Conservation (phyloP, 768 basidiomycete species). For the Kwoniella newhampshirensis region DNA sequence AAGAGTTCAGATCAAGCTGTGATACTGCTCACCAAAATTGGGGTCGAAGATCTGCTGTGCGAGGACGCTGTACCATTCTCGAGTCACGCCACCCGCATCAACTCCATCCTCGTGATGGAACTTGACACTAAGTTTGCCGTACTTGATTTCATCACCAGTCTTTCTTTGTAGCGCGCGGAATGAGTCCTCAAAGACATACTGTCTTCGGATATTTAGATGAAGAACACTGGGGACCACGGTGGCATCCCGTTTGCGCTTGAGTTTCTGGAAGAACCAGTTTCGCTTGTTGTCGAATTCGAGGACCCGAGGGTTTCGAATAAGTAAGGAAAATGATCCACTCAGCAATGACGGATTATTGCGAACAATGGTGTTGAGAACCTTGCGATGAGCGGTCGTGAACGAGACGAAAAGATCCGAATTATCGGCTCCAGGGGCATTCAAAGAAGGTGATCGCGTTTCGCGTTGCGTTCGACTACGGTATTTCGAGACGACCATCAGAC, state of each 20-base stretch:
- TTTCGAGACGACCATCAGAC: slow-evolving; percentile 98
- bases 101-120: slow-evolving; percentile 98
- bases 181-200: slow-evolving; percentile 94
- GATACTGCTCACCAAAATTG: slow-evolving; percentile 63
- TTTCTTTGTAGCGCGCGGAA: slow-evolving; percentile 87
- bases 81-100: slow-evolving; percentile 94
- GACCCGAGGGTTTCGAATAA: slow-evolving; percentile 93
- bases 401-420: slow-evolving; percentile 84
- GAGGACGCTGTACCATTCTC: slow-evolving; percentile 98
- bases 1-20: slow-evolving; percentile 5
- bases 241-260: slow-evolving; percentile 41
- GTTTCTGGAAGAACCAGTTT: slow-evolving; percentile 59
- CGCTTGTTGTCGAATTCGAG: slow-evolving; percentile 99
- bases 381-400: slow-evolving; percentile 90
- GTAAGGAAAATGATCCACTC: slow-evolving; percentile 94
- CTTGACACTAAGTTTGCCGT: slow-evolving; percentile 92
- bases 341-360: slow-evolving; percentile 96
- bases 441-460: slow-evolving; percentile 36
- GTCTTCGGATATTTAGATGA: slow-evolving; percentile 47
- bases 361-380: slow-evolving; percentile 94
- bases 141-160: slow-evolving; percentile 93
- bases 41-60: slow-evolving; percentile 99
- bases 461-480: slow-evolving; percentile 60
- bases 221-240: slow-evolving; percentile 23
- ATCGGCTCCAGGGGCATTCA: slow-evolving; percentile 54